phyloP scores from a whole-genome alignment of 2,329 filamentous ascomycete genomes.

The Neofusicoccum ribis region DNA sequence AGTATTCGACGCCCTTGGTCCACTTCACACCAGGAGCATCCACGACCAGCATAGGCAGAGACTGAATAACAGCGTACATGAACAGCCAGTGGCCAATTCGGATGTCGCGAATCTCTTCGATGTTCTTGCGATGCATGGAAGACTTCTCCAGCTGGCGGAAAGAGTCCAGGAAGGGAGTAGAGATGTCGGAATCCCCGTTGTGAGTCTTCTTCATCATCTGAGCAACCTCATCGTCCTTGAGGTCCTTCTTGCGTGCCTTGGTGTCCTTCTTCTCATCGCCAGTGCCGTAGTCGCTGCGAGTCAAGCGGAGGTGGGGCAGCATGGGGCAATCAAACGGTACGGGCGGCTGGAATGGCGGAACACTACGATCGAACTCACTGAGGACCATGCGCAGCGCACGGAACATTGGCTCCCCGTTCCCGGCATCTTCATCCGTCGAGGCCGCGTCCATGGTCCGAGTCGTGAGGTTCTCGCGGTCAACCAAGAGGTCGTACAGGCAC shows the following conservation, averaged over 20 bases:
- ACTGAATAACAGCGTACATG: slow-evolving; percentile 75
- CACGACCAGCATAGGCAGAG: slow-evolving; percentile 73
- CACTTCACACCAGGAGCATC: slow-evolving; percentile 70
- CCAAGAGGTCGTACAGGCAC: slow-evolving; percentile 82
- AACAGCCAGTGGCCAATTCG: slow-evolving; percentile 80
- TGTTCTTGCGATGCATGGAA: slow-evolving; percentile 63
- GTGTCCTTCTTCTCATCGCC: slow-evolving; percentile 72
- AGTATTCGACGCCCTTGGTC: slow-evolving; percentile 76
- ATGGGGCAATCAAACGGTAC: slow-evolving; percentile 87
- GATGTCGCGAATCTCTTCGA: slow-evolving; percentile 69
- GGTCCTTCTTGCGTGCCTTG: slow-evolving; percentile 68
- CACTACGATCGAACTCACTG: slow-evolving; percentile 84
- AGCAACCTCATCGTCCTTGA: slow-evolving; percentile 77
- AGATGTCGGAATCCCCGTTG: slow-evolving; percentile 68
- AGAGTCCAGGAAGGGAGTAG: slow-evolving; percentile 64
- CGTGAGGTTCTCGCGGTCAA: slow-evolving; percentile 76
- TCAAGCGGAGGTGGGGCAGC: slow-evolving; percentile 67
- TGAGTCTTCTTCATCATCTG: slow-evolving; percentile 78
- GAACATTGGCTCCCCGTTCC: slow-evolving; percentile 57
- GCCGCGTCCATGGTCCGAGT: slow-evolving; percentile 71
- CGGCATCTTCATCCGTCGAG: slow-evolving; percentile 56
- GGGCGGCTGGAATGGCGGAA: slow-evolving; percentile 84
- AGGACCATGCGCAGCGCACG: slow-evolving; percentile 75
- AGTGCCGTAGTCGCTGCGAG: slow-evolving; percentile 64
- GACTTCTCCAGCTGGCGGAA: slow-evolving; percentile 72